Percentiles rank a stretch among this genome's conserved stretches.
These are phyloP conservation scores for Endoconidiophora polonica DNA, from an alignment of 2,329 filamentous ascomycete genomes.

Conservation along the genomic window DNA sequence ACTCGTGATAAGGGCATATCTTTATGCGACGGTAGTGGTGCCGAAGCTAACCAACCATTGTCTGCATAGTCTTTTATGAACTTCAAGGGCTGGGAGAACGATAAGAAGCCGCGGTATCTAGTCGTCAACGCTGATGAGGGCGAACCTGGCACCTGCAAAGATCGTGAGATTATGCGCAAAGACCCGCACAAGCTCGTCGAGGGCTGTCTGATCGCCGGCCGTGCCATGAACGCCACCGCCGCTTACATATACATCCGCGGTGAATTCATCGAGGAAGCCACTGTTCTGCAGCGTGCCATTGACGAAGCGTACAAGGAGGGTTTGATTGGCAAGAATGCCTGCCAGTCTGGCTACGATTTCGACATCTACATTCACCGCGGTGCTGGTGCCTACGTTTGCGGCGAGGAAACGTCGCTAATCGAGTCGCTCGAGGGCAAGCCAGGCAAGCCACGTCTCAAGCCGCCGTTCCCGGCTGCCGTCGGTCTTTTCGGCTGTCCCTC, in stretches of 20 bases:
- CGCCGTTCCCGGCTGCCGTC: slow-evolving; percentile 91
- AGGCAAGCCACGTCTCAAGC: slow-evolving; percentile 96
- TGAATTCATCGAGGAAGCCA: slow-evolving; percentile 93
- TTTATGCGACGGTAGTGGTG: too few species aligned
- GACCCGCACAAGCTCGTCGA: slow-evolving; percentile 98
- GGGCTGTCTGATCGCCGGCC: slow-evolving; percentile 86
- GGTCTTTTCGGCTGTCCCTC: slow-evolving; percentile 96
- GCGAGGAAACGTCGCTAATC: slow-evolving; percentile 94
- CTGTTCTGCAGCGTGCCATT: slow-evolving; percentile 83
- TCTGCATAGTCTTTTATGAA: slow-evolving; percentile 85
- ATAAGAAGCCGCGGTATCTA: slow-evolving; percentile 84
- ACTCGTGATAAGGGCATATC: not conserved
- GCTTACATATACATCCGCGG: slow-evolving; percentile 99
- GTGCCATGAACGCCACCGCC: slow-evolving; percentile 96
- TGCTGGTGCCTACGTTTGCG: slow-evolving; percentile 93
- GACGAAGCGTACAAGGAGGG: slow-evolving; percentile 94
- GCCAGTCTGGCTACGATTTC: slow-evolving; percentile 91
- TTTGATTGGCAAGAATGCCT: slow-evolving; percentile 95
- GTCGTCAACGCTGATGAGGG: slow-evolving; percentile 98
- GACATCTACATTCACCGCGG: slow-evolving; percentile 94
- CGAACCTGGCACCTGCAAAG: slow-evolving; percentile 97
- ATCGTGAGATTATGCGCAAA: slow-evolving; percentile 99
- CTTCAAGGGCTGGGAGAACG: slow-evolving; percentile 98
- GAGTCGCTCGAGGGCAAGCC: slow-evolving; percentile 97
- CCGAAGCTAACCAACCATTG: not conserved